Evolutionary conservation across 192 early-diverging fungal species (phyloP), one percentile per base, ranked within the genome.

Genomic region (Podila epicladia): DNA sequence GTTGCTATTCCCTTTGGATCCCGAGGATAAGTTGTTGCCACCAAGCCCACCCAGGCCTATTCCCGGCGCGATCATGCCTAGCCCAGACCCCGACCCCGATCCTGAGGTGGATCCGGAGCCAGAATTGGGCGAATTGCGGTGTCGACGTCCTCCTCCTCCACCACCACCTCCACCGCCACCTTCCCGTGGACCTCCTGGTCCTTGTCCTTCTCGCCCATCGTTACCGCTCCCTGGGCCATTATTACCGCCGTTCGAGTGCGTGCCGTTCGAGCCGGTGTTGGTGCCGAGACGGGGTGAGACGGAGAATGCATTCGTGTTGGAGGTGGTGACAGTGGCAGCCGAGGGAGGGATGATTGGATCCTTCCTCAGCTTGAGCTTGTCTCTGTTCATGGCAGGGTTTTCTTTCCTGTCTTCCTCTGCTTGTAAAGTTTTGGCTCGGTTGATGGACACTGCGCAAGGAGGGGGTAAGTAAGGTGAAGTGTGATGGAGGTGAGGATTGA

Each of bases 301-400:
- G 12, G 69, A 58, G 60, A 79, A 71, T 9, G 75, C 71, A 41
- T 51, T 79, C 22, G 71, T 59, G 22, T 60, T 80, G 6, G 71
- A 73, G 29, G 71, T 69, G 28, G 61, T 80, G 45, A 73, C 70
- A 29, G 77, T 80, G n/a, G 71, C 77, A 17, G 71, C 69, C 15
- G 69, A 80, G 35, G 61, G 67, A 22, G 77, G 77, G 38, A 80
- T 80, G 53, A 66, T 69, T 0, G 77, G 77, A 69, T 80, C 77
- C 62, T 80, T 80, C 53, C 77, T 59, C 53, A 80, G 67, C 71
- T 73, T 80, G 31, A 64, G 71, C 77, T 73, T 80, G 37, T 80
- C 77, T 53, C 77, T 80, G 62, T 80, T 80, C 77, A 80, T 80
- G 65, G 49, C 69, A 28, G 22, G 15, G 58, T 0, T 11, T 22